Percentiles rank a stretch among this genome's conserved stretches.
phyloP scores from a whole-genome alignment of 1,284 basidiomycete genomes.

The Apiotrichum siamense region DNA sequence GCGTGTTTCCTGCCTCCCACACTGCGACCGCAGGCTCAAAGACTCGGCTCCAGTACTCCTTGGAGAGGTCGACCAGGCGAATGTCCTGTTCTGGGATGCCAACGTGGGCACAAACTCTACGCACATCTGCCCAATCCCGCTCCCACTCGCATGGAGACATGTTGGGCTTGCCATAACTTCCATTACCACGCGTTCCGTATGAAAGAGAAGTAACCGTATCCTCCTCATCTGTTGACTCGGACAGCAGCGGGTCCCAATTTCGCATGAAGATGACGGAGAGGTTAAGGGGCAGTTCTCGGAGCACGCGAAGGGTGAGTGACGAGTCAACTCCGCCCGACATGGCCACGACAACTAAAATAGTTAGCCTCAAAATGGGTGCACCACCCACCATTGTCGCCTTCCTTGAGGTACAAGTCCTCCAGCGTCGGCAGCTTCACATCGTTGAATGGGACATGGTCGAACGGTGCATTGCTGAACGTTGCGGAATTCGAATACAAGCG shows the following conservation, averaged over 20 bases:
- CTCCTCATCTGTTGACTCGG: constrained; percentile 22
- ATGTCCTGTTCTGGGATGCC: constrained; percentile 60
- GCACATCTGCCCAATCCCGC: constrained; percentile 87
- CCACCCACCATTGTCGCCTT: constrained; percentile 55
- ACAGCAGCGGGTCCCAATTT: constrained; percentile 66
- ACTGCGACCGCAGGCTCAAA: constrained; percentile 72
- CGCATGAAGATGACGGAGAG: constrained; percentile 89
- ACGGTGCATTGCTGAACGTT: no score
- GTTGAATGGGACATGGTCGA: background rate
- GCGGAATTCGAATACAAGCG: background rate
- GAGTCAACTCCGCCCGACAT: constrained; percentile 98
- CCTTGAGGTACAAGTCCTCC: constrained; percentile 34
- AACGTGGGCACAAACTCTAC: constrained; percentile 63
- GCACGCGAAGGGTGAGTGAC: constrained; percentile 68
- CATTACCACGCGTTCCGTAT: constrained; percentile 3
- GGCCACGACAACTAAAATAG: constrained; percentile 67
- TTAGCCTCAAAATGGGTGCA: background rate
- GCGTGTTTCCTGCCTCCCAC: constrained; percentile 74
- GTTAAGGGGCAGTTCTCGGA: constrained; percentile 71
- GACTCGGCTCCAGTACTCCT: constrained; percentile 80
- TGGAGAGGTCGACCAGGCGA: constrained; percentile 64
- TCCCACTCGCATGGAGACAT: constrained; percentile 88
- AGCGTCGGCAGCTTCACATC: constrained; percentile 18
- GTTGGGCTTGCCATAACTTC: constrained; percentile 52
- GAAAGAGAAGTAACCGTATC: constrained; percentile 3